These are phyloP conservation scores for Saprolegnia diclina DNA, from an alignment of 352 stramenopile genomes.

Conservation along the genomic window DNA sequence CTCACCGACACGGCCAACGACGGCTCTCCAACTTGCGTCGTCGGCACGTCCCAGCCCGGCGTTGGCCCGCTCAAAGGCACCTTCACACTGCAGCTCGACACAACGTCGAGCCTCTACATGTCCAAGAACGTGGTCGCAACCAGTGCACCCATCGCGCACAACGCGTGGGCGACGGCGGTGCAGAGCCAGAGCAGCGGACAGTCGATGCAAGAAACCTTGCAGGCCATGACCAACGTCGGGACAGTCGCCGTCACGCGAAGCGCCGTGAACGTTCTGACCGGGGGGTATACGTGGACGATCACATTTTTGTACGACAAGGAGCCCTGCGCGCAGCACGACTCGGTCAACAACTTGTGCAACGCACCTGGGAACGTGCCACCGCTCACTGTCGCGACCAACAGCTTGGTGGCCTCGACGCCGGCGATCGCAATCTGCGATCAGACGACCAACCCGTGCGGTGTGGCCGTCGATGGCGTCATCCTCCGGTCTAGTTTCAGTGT, in stretches of 20 bases:
- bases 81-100: slow-evolving; percentile 90
- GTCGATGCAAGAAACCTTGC: slow-evolving; percentile 94
- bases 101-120: slow-evolving; percentile 58
- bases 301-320: slow-evolving; percentile 90
- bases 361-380: slow-evolving; percentile 88
- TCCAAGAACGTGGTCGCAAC: slow-evolving; percentile 49
- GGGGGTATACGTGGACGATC: slow-evolving; percentile 92
- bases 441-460: slow-evolving; percentile 31
- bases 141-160: slow-evolving; percentile 86
- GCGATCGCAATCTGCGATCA: slow-evolving; percentile 29
- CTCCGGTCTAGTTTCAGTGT: slow-evolving; percentile 84
- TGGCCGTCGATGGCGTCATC: slow-evolving; percentile 56
- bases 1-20: slow-evolving; percentile 58
- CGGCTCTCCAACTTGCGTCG: slow-evolving; percentile 43
- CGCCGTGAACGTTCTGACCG: slow-evolving; percentile 77
- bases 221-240: slow-evolving; percentile 91
- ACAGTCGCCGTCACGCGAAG: slow-evolving; percentile 89
- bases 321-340: slow-evolving; percentile 48
- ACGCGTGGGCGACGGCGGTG: slow-evolving; percentile 83
- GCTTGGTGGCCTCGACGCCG: slow-evolving; percentile 35
- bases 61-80: slow-evolving; percentile 85
- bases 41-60: slow-evolving; percentile 32
- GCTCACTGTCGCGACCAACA: slow-evolving; percentile 39
- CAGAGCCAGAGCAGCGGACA: slow-evolving; percentile 88
- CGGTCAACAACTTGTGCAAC: slow-evolving; percentile 77